Evolutionary conservation across 108 stramenopile species (phyloP).

Genomic region (Nitzschia sp.): DNA sequence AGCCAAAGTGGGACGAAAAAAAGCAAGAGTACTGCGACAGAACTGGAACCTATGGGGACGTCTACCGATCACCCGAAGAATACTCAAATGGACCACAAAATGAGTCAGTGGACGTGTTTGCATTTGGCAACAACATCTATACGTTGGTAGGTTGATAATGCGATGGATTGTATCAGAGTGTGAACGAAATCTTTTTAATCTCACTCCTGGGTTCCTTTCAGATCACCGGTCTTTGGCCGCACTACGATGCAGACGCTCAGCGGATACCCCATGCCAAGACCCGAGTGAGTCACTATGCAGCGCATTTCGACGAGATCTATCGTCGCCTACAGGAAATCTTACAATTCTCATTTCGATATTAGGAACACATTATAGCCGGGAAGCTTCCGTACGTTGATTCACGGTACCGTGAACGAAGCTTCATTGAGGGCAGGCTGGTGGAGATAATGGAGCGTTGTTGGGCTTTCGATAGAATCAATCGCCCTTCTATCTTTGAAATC

Average conservation of each 20-base stretch:
- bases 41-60: slow-evolving; percentile 11
- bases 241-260: slow-evolving; percentile 60
- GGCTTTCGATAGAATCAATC: slow-evolving; percentile 49
- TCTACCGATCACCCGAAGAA: slow-evolving; percentile 63
- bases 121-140: slow-evolving; percentile 72
- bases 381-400: slow-evolving; percentile 54
- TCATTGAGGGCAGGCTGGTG: slow-evolving; percentile 59
- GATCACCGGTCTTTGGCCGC: slow-evolving; percentile 58
- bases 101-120: slow-evolving; percentile 74
- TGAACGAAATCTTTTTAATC: no score
- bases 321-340: no score
- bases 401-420: slow-evolving; percentile 60
- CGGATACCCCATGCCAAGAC: slow-evolving; percentile 10
- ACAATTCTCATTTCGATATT: not conserved
- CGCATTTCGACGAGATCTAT: no score
- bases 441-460: slow-evolving; percentile 72
- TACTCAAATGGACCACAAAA: slow-evolving; percentile 39
- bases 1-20: slow-evolving; percentile 52
- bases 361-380: slow-evolving; percentile 45
- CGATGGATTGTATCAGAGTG: no score
- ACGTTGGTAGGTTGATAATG: slow-evolving; percentile 52
- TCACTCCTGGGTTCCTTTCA: slow-evolving; percentile 1
- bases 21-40: slow-evolving; percentile 54
- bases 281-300: no score
- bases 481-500: slow-evolving; percentile 58